phyloP scores from a whole-genome alignment of 2,329 filamentous ascomycete species.

The Ustulina deusta region DNA sequence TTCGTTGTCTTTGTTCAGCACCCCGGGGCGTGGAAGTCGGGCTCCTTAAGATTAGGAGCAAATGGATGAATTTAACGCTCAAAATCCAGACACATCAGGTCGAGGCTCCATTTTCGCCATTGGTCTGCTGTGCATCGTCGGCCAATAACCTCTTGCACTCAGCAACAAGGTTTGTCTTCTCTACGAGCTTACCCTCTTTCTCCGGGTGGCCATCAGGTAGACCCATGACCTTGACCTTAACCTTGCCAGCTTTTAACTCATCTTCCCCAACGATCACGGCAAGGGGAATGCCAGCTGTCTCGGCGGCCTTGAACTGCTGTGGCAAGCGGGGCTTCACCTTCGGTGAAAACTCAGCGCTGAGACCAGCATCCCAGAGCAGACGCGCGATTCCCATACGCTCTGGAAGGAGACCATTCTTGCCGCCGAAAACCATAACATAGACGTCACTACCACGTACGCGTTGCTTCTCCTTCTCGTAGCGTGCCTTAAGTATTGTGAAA shows the following conservation, averaged over 20 bases:
- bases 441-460: slow-evolving; percentile 67
- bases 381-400: slow-evolving; percentile 86
- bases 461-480: slow-evolving; percentile 62
- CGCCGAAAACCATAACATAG: slow-evolving; percentile 94
- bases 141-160: slow-evolving; percentile 36
- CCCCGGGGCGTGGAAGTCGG: neutral
- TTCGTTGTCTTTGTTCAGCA: neutral
- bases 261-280: slow-evolving; percentile 92
- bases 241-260: slow-evolving; percentile 83
- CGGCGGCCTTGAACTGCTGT: slow-evolving; percentile 91
- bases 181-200: slow-evolving; percentile 85
- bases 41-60: neutral
- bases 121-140: slow-evolving; percentile 23
- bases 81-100: neutral
- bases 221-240: slow-evolving; percentile 82
- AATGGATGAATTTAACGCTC: neutral
- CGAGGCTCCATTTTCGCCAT: slow-evolving; percentile 20
- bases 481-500: slow-evolving; percentile 80
- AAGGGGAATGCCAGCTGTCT: slow-evolving; percentile 82
- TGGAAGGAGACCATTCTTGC: slow-evolving; percentile 81
- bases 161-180: slow-evolving; percentile 28
- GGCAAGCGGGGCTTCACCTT: slow-evolving; percentile 92
- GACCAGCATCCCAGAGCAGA: slow-evolving; percentile 84
- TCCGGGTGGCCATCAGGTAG: slow-evolving; percentile 87
- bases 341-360: slow-evolving; percentile 91